Conservation (phyloP, 1,284 basidiomycete species). For the Clitocybe nebularis region DNA sequence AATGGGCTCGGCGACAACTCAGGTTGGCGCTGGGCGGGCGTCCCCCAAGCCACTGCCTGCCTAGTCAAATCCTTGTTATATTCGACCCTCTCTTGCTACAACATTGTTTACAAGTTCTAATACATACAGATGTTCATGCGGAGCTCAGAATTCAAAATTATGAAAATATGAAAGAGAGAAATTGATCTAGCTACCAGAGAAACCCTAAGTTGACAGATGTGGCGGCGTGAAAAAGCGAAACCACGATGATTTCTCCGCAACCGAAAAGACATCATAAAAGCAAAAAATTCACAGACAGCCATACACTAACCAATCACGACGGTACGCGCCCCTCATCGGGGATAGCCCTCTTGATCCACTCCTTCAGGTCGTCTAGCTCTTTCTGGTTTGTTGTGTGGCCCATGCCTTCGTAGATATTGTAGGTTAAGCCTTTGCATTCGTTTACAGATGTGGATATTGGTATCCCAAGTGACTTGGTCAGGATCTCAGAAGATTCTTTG, state of each 20-base stretch:
- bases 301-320: background rate
- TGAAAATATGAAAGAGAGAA: no score
- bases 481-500: constrained; percentile 47
- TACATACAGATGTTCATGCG: no score
- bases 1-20: no score
- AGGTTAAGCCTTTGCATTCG: constrained; percentile 47
- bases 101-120: no score
- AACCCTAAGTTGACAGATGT: no score
- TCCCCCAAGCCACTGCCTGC: no score
- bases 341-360: constrained; percentile 56
- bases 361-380: constrained; percentile 64
- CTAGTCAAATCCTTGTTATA: no score
- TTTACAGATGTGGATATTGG: constrained; percentile 26
- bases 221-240: background rate
- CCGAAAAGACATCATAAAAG: background rate
- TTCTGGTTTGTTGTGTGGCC: constrained; percentile 58
- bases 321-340: constrained; percentile 18
- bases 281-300: constrained; percentile 1
- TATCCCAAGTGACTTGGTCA: constrained; percentile 49
- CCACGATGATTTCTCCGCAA: background rate
- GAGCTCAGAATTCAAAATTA: no score
- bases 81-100: no score
- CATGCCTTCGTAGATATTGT: constrained; percentile 57
- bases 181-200: no score
- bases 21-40: no score